phyloP scores from a whole-genome alignment of 345 rosid species.

The Aquilaria sinensis region DNA sequence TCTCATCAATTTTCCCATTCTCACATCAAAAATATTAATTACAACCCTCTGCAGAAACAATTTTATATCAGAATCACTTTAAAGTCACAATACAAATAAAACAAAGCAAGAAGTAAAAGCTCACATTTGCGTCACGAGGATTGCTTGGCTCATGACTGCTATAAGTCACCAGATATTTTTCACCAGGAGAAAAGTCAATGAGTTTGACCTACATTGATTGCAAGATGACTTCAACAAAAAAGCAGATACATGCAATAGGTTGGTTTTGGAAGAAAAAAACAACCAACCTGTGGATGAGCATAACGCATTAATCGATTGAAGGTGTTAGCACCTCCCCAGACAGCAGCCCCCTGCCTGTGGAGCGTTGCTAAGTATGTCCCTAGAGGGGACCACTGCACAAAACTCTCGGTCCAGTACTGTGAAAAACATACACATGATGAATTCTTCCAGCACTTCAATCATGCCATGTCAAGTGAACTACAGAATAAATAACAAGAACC shows the following conservation, averaged over 20 bases:
- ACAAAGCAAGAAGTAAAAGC: constrained; percentile 15
- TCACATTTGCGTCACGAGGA: constrained; percentile 88
- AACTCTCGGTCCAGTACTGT: constrained; percentile 96
- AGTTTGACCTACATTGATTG: constrained; percentile 53
- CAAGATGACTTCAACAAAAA: neutral
- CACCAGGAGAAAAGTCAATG: constrained; percentile 91
- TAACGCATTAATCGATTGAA: constrained; percentile 87
- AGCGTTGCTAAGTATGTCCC: constrained; percentile 94
- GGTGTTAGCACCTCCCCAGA: constrained; percentile 92
- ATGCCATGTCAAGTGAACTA: neutral
- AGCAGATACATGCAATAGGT: neutral
- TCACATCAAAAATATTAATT: constrained; percentile 79
- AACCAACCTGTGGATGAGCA: constrained; percentile 83
- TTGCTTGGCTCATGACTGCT: constrained; percentile 95
- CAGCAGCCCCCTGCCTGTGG: constrained; percentile 93
- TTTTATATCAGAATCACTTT: constrained; percentile 12
- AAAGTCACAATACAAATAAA: neutral
- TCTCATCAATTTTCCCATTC: constrained; percentile 89
- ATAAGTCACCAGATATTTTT: constrained; percentile 86
- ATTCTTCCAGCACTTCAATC: neutral
- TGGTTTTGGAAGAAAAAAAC: neutral
- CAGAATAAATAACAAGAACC: neutral
- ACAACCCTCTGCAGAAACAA: constrained; percentile 53
- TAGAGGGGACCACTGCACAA: constrained; percentile 93
- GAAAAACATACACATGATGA: constrained; percentile 9